Evolutionary conservation across 768 basidiomycete species (phyloP).

Genomic region (Mrakia gelida): DNA sequence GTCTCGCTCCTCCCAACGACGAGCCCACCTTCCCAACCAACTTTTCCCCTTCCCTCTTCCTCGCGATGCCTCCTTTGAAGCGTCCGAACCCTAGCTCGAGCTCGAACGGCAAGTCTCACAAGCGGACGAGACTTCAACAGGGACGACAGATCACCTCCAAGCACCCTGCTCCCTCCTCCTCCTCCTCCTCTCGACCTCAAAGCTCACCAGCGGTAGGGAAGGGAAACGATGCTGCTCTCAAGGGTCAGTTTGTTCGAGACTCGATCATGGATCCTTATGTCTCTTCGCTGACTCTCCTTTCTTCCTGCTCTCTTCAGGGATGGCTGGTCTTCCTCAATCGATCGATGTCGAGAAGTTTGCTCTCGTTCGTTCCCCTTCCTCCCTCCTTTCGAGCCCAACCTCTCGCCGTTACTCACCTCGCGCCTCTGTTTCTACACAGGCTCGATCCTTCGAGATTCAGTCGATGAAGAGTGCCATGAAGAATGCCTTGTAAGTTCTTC

Average conservation of each 20-base stretch:
- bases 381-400: constrained; percentile 3
- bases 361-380: constrained; percentile 53
- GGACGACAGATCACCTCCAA: constrained; percentile 19
- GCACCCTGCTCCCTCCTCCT: background rate
- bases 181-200: background rate
- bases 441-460: constrained; percentile 79
- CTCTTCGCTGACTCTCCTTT: background rate
- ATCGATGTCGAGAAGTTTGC: constrained; percentile 86
- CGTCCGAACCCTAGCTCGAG: background rate
- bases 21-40: background rate
- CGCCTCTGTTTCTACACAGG: constrained; percentile 48
- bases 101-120: background rate
- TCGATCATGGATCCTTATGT: no score
- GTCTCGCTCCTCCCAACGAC: background rate
- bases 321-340: constrained; percentile 55
- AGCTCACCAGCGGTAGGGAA: constrained; percentile 15
- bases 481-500: constrained; percentile 57
- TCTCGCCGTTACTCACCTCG: background rate
- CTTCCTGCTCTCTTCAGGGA: background rate
- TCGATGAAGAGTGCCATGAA: constrained; percentile 87
- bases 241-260: background rate
- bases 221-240: constrained; percentile 24
- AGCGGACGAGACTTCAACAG: constrained; percentile 1
- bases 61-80: constrained; percentile 15
- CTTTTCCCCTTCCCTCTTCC: background rate